Evolutionary conservation across 2,329 filamentous ascomycete genomes (phyloP).

Genomic region (Sporothrix globosa): DNA sequence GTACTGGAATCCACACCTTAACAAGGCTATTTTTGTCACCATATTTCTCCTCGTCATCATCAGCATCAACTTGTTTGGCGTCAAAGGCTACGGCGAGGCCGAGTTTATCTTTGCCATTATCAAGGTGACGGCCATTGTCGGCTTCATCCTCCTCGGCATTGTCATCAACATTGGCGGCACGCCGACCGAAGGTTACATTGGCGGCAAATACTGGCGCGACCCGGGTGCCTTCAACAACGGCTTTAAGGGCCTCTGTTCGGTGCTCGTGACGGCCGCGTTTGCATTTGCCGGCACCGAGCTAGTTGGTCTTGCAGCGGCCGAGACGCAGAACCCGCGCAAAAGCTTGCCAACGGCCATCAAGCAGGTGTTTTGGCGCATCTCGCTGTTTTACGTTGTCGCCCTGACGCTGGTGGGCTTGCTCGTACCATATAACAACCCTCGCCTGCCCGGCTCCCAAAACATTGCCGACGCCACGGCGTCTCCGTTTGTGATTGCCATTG

Average conservation of each 20-base stretch:
- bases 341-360: conserved; percentile 85
- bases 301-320: conserved; percentile 75
- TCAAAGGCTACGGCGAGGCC: conserved; percentile 86
- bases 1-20: conserved; percentile 71
- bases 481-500: conserved; percentile 91
- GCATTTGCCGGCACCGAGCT: conserved; percentile 76
- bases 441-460: conserved; percentile 62
- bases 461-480: conserved; percentile 74
- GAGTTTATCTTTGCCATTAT: conserved; percentile 86
- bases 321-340: conserved; percentile 78
- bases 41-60: conserved; percentile 79
- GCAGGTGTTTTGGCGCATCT: conserved; percentile 94
- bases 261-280: conserved; percentile 77
- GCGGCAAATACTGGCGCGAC: conserved; percentile 72
- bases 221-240: conserved; percentile 86
- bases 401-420: conserved; percentile 80
- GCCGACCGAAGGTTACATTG: conserved; percentile 74
- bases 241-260: conserved; percentile 79
- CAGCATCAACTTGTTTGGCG: conserved; percentile 82
- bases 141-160: conserved; percentile 86
- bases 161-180: conserved; percentile 84
- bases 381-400: conserved; percentile 85
- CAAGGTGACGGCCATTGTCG: conserved; percentile 83
- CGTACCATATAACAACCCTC: conserved; percentile 70
- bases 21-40: conserved; percentile 76